phyloP scores from a whole-genome alignment of 2,329 filamentous ascomycete species.

The Fusarium mangiferae region DNA sequence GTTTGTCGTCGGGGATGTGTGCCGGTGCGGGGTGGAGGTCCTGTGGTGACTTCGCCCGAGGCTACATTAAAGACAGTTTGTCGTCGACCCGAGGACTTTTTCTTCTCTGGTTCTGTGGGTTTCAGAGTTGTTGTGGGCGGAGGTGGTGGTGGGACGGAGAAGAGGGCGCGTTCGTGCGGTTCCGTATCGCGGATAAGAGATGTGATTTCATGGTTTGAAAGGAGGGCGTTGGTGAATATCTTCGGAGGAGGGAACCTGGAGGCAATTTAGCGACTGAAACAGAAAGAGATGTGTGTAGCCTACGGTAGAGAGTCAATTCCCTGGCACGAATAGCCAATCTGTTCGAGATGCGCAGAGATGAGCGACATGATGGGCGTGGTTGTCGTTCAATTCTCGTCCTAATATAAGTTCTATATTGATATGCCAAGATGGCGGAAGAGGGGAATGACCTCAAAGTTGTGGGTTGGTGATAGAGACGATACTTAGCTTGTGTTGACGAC shows the following conservation, averaged over 20 bases:
- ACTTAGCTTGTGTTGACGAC: constrained; percentile 15
- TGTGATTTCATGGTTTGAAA: constrained; percentile 91
- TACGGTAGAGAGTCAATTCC: constrained; percentile 81
- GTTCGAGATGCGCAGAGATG: constrained; percentile 77
- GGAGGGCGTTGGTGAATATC: constrained; percentile 93
- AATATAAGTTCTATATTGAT: neutral
- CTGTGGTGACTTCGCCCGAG: constrained; percentile 70
- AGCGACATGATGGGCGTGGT: constrained; percentile 67
- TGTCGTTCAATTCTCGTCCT: neutral
- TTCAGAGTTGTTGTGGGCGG: constrained; percentile 51
- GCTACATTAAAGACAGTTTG: constrained; percentile 75
- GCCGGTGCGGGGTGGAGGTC: constrained; percentile 59
- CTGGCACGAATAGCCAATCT: constrained; percentile 79
- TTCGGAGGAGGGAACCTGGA: constrained; percentile 87
- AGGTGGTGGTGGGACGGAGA: constrained; percentile 85
- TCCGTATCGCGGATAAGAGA: constrained; percentile 95
- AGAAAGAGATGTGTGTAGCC: constrained; percentile 39
- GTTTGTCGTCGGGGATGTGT: constrained; percentile 74
- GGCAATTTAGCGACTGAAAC: neutral
- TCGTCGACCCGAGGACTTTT: constrained; percentile 58
- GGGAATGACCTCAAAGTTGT: neutral
- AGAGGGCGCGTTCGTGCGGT: constrained; percentile 91
- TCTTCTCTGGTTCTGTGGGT: constrained; percentile 51
- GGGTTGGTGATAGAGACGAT: neutral
- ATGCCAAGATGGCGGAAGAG: neutral